Percentiles rank a stretch among this genome's conserved stretches.
Conservation (phyloP, 2,329 filamentous ascomycete species). For the Aureobasidium sp. region DNA sequence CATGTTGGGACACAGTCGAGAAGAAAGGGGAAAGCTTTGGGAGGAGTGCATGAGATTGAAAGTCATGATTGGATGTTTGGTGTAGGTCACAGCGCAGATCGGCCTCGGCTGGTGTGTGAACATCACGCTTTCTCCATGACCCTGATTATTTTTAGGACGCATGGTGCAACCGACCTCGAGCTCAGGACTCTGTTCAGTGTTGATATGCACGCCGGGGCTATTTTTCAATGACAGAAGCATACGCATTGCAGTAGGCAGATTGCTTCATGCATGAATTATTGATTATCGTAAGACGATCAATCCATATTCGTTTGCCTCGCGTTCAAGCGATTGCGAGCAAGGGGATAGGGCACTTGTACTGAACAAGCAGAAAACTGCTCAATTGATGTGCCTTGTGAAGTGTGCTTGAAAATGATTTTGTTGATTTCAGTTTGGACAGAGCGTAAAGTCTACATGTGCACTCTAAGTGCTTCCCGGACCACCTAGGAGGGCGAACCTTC, state of each 20-base stretch:
- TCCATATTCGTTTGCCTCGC: background rate
- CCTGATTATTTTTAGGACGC: constrained; percentile 2
- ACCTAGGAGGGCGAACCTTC: constrained; percentile 87
- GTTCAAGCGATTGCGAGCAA: too few relatives aligned
- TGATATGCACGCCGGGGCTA: background rate
- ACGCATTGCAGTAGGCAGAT: background rate
- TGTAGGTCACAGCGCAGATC: background rate
- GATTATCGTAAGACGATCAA: background rate
- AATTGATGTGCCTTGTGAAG: background rate
- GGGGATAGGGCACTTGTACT: too few relatives aligned
- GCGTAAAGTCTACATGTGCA: constrained; percentile 1
- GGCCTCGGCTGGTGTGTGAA: background rate
- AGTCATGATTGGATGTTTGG: background rate
- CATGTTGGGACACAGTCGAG: background rate
- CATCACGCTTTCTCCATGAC: constrained; percentile 10
- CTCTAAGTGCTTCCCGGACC: constrained; percentile 73
- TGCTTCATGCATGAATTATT: background rate
- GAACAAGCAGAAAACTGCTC: too few relatives aligned
- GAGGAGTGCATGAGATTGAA: background rate
- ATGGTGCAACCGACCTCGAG: constrained; percentile 6
- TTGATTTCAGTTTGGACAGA: constrained; percentile 1
- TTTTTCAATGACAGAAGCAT: background rate
- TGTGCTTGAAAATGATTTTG: background rate
- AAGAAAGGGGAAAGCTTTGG: background rate
- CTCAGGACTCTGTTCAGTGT: background rate